A percentile compares a stretch with the other conserved stretches of the same genome.
Conservation (phyloP, 2,329 filamentous ascomycete species). For the Cadophora gregata region DNA sequence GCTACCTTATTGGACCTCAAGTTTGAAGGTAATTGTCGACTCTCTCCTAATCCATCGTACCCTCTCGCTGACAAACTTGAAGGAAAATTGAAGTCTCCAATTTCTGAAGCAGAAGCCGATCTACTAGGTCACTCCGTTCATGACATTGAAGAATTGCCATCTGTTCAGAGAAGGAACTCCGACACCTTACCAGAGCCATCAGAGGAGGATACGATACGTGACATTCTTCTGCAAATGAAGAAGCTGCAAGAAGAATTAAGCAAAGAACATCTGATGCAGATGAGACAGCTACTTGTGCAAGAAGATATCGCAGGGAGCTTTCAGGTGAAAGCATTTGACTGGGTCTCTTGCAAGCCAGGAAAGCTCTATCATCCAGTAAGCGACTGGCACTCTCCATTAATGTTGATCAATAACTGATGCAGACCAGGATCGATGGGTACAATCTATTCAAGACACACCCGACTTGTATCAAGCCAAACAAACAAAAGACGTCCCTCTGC, state of each 20-base stretch:
- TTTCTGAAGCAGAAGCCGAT: slow-evolving; percentile 22
- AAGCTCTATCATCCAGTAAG: slow-evolving; percentile 23
- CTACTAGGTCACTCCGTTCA: slow-evolving; percentile 22
- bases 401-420: not conserved
- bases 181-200: slow-evolving; percentile 11
- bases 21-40: slow-evolving; percentile 19
- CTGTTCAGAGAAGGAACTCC: slow-evolving; percentile 8
- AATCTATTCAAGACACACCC: slow-evolving; percentile 28
- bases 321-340: slow-evolving; percentile 26
- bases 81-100: slow-evolving; percentile 25
- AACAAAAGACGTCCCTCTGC: slow-evolving; percentile 23
- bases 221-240: slow-evolving; percentile 30
- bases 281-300: slow-evolving; percentile 26
- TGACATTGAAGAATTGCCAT: slow-evolving; percentile 17
- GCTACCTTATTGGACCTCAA: slow-evolving; percentile 32
- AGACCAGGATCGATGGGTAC: slow-evolving; percentile 24
- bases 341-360: slow-evolving; percentile 28
- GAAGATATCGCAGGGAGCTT: slow-evolving; percentile 20
- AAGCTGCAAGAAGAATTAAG: slow-evolving; percentile 25
- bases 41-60: not conserved
- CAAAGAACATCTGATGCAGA: slow-evolving; percentile 24
- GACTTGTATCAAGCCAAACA: slow-evolving; percentile 26
- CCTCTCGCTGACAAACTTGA: not conserved
- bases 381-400: too few relatives aligned
- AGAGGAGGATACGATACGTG: slow-evolving; percentile 21